A percentile compares a stretch with the other conserved stretches of the same genome.
phyloP scores from a whole-genome alignment of 2,329 filamentous ascomycete species.

The Aspergillus terreus region DNA sequence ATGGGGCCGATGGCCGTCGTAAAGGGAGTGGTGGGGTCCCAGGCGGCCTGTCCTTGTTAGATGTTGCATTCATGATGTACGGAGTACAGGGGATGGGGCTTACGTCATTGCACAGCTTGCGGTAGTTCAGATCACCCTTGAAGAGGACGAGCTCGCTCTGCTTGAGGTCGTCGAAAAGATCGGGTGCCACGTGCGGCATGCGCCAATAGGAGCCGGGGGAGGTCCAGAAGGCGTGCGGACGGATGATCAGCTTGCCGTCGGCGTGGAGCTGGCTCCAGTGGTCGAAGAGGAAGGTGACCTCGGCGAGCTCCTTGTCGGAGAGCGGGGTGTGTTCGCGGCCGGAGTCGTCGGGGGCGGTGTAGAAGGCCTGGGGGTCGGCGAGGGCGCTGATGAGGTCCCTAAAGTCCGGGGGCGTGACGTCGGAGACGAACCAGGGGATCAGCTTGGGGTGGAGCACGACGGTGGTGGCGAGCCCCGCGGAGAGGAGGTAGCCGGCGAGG shows the following conservation, averaged over 20 bases:
- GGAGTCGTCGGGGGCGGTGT: slow-evolving; percentile 66
- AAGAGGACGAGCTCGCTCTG: slow-evolving; percentile 85
- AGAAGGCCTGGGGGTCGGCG: slow-evolving; percentile 73
- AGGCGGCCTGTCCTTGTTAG: slow-evolving; percentile 55
- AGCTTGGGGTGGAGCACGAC: slow-evolving; percentile 89
- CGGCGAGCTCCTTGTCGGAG: slow-evolving; percentile 61
- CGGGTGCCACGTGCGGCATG: slow-evolving; percentile 64
- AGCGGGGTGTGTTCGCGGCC: slow-evolving; percentile 59
- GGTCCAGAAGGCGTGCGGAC: slow-evolving; percentile 91
- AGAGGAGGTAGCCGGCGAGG: slow-evolving; percentile 83
- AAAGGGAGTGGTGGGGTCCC: slow-evolving; percentile 87
- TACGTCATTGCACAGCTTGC: slow-evolving; percentile 87
- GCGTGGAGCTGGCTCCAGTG: slow-evolving; percentile 77
- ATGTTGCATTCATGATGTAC: not conserved
- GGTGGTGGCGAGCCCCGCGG: slow-evolving; percentile 77
- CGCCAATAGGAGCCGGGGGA: slow-evolving; percentile 84
- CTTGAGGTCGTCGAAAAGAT: slow-evolving; percentile 73
- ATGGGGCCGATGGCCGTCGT: slow-evolving; percentile 78
- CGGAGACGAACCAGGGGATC: slow-evolving; percentile 97
- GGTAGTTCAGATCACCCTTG: slow-evolving; percentile 96
- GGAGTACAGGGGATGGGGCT: slow-evolving; percentile 33
- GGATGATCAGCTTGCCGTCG: slow-evolving; percentile 77
- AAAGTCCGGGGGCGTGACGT: slow-evolving; percentile 86
- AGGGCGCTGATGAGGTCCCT: slow-evolving; percentile 74
- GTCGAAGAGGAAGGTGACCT: slow-evolving; percentile 73